Base-by-base conservation (phyloP, 495 filamentous ascomycete species). In the Pseudoneurospora amorphoporcata region DNA sequence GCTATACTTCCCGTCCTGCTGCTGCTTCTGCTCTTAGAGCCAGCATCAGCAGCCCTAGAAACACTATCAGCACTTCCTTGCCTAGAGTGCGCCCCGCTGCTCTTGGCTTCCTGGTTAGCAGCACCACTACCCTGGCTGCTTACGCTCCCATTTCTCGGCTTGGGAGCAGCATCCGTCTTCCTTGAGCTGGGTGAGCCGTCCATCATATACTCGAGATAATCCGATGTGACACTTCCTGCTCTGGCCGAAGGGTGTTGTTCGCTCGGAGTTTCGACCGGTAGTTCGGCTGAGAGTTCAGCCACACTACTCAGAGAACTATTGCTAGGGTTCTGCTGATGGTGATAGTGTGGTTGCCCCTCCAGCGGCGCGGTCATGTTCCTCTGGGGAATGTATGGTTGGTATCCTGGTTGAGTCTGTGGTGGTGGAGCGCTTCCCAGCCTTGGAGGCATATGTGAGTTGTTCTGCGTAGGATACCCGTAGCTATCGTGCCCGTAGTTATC, bases 351-450 rank as follows among this genome's bases (percentile, higher is more conserved):
- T 14, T 65, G 75, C 68, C 68, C 23, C 39, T 72, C 78, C 68
- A 83, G 80, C 8, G 86, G 86, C 10, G 84, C 85, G 8, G 86
- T 87, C 84, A 87, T 84, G 71, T 86, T 85, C 32, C 86, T 75
- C 68, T 84, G 80, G 19, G 83, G 86, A 17, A 79, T 75, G 65
- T 76, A 81, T 71, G 75, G 81, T 17, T 75, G 75, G 8, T 70
- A 72, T 5, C 75, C 78, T 29, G 77, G 76, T 2, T 79, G 75
- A 17, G 77, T 77, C 53, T 81, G 72, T 4, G 81, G 82, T 43
- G 76, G 77, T 3, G 83, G 84, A 58, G 81, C 77, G 65, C 83
- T 83, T 53, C 83, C 74, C 68, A 71, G 74, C 39, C 76, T 79
- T 7, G 81, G 77, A 8, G 79, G 79, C 69, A 82, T 70, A 2